Evolutionary conservation across 2,329 filamentous ascomycete genomes (phyloP).

Genomic region (Exophiala lecanii-corni): DNA sequence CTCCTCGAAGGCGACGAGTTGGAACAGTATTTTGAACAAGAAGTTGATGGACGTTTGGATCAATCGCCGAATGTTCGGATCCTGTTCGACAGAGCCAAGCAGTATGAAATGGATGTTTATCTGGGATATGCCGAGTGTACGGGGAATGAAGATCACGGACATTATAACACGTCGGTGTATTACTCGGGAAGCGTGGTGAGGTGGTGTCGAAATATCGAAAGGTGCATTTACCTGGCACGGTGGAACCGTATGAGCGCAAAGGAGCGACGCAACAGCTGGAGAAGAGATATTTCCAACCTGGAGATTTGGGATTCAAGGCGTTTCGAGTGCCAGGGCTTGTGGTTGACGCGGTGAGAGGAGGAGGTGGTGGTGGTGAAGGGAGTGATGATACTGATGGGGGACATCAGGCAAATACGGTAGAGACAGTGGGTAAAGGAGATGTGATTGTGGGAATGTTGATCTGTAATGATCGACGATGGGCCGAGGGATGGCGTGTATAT

Average conservation of each 20-base stretch:
- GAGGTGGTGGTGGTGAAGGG: no score
- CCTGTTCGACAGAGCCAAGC: constrained; percentile 47
- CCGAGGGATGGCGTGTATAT: constrained; percentile 50
- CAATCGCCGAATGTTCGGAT: constrained; percentile 43
- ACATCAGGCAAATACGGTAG: constrained; percentile 19
- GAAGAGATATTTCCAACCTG: constrained; percentile 52
- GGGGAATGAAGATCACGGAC: constrained; percentile 33
- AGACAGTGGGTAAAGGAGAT: constrained; percentile 39
- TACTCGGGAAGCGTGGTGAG: constrained; percentile 41
- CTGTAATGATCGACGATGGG: constrained; percentile 53
- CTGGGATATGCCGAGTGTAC: constrained; percentile 52
- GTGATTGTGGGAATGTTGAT: constrained; percentile 53
- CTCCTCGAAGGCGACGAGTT: constrained; percentile 43
- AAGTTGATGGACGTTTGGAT: constrained; percentile 35
- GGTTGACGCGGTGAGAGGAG: constrained; percentile 24
- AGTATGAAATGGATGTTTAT: constrained; percentile 47
- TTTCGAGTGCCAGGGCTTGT: constrained; percentile 49
- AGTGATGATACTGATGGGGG: constrained; percentile 34
- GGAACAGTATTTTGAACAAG: constrained; percentile 49
- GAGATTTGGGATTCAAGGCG: constrained; percentile 50
- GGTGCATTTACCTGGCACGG: constrained; percentile 51
- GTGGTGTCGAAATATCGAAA: constrained; percentile 53
- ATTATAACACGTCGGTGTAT: constrained; percentile 51
- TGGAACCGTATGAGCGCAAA: constrained; percentile 48
- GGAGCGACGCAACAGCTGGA: constrained; percentile 51